A percentile compares a stretch with the other conserved stretches of the same genome.
These are phyloP conservation scores for Calonectria henricotiae DNA, from an alignment of 2,329 filamentous ascomycete genomes.

Conservation along the genomic window DNA sequence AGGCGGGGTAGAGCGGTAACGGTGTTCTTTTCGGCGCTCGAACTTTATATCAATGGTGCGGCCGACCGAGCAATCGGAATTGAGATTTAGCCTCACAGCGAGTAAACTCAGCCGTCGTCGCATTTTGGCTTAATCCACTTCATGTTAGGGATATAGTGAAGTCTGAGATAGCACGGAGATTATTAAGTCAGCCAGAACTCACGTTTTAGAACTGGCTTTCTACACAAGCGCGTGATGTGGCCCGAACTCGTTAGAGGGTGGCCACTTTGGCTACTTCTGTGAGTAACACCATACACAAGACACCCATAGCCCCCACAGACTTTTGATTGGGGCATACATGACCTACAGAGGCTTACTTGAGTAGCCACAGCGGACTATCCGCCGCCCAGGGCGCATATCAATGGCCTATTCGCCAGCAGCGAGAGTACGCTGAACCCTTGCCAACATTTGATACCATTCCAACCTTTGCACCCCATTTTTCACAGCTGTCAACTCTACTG, in stretches of 20 bases:
- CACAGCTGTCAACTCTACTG: background rate
- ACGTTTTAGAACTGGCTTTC: background rate
- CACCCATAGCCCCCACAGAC: background rate
- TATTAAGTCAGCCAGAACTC: background rate
- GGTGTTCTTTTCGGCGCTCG: background rate
- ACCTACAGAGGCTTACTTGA: background rate
- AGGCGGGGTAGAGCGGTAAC: constrained; percentile 3
- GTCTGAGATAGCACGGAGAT: background rate
- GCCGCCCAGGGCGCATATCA: background rate
- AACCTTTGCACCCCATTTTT: constrained; percentile 12
- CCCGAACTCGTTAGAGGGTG: background rate
- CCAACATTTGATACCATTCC: constrained; percentile 1
- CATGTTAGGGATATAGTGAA: too few species aligned
- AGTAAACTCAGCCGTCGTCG: too few species aligned
- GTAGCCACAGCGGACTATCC: background rate
- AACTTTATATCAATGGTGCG: background rate
- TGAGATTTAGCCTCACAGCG: background rate
- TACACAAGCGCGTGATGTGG: background rate
- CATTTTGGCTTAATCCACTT: too few species aligned
- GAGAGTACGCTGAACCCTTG: background rate
- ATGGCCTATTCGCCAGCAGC: background rate
- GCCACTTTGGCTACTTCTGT: constrained; percentile 10
- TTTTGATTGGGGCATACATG: too few species aligned
- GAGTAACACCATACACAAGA: background rate
- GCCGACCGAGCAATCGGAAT: background rate